A percentile compares a stretch with the other conserved stretches of the same genome.
Evolutionary conservation across 129 eudicot genomes (phyloP).

Genomic region (Flaveria trinervia): DNA sequence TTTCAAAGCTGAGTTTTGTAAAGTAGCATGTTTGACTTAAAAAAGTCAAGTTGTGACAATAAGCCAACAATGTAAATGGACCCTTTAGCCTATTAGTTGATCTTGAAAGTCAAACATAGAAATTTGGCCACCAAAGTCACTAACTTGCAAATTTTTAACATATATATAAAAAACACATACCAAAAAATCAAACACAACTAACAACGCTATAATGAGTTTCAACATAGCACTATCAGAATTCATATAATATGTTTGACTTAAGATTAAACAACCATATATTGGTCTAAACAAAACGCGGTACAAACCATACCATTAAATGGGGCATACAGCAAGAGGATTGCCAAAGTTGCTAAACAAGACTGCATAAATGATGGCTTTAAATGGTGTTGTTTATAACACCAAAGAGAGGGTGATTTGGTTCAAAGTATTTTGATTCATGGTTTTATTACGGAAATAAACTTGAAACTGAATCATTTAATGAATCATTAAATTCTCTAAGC

Average conservation of each 20-base stretch:
- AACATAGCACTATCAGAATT: neutral
- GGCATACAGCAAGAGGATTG: constrained; percentile 18
- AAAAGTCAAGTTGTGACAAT: neutral
- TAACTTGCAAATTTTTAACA: no score
- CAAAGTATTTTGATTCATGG: constrained; percentile 4
- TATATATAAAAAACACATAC: no score
- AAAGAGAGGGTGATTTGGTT: neutral
- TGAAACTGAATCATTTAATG: constrained; percentile 23
- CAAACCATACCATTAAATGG: constrained; percentile 25
- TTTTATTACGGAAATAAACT: neutral
- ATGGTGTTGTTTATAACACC: constrained; percentile 11
- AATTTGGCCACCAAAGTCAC: no score
- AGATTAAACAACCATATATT: neutral
- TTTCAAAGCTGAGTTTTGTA: neutral
- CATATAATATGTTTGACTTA: neutral
- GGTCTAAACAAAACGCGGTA: constrained; percentile 17
- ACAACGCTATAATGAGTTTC: neutral
- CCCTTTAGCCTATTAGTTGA: neutral
- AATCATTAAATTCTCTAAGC: neutral
- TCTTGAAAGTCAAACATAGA: constrained; percentile 2
- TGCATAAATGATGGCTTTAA: constrained; percentile 15
- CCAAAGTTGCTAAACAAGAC: constrained; percentile 4
- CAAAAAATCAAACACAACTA: neutral
- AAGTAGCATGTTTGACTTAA: constrained; percentile 8
- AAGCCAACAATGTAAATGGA: neutral